Conservation (phyloP, 1,139 yeast species). For the Hyphopichia pseudoburtonii region DNA sequence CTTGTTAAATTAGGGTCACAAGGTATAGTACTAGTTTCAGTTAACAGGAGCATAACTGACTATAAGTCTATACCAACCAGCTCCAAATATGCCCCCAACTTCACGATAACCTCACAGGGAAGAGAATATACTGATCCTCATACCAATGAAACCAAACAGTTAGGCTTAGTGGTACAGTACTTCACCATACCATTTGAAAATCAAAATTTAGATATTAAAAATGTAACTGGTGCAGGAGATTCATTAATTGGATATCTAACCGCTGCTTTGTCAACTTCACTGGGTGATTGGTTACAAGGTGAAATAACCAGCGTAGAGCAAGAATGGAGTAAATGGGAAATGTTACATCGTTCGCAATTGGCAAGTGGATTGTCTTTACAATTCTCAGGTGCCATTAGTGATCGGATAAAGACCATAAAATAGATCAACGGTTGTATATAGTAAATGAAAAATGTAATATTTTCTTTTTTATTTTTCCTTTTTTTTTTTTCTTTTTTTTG, state of each 20-base stretch:
- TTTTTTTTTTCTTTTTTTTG: background rate
- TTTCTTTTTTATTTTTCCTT: too few relatives aligned
- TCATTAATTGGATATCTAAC: conserved; percentile 57
- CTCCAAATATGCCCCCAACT: conserved; percentile 29
- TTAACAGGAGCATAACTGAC: conserved; percentile 28
- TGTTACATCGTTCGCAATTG: conserved; percentile 48
- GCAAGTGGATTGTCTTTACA: conserved; percentile 55
- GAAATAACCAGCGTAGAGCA: conserved; percentile 25
- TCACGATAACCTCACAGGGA: conserved; percentile 19
- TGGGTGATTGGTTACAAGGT: conserved; percentile 23
- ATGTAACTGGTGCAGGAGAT: conserved; percentile 78
- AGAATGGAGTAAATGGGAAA: conserved; percentile 33
- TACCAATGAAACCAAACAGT: conserved; percentile 18
- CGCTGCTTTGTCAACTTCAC: conserved; percentile 20
- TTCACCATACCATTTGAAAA: conserved; percentile 50
- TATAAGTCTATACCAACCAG: conserved; percentile 38
- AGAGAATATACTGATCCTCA: conserved; percentile 10
- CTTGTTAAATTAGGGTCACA: conserved; percentile 65
- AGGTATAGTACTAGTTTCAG: conserved; percentile 56
- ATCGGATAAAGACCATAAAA: conserved; percentile 12
- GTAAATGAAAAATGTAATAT: too few relatives aligned
- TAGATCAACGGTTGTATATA: too few relatives aligned
- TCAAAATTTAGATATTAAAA: conserved; percentile 31
- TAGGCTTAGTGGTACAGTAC: conserved; percentile 65
- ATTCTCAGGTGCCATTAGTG: conserved; percentile 25